Base-by-base conservation (phyloP, 495 filamentous ascomycete species). In the Delitschia confertaspora region DNA sequence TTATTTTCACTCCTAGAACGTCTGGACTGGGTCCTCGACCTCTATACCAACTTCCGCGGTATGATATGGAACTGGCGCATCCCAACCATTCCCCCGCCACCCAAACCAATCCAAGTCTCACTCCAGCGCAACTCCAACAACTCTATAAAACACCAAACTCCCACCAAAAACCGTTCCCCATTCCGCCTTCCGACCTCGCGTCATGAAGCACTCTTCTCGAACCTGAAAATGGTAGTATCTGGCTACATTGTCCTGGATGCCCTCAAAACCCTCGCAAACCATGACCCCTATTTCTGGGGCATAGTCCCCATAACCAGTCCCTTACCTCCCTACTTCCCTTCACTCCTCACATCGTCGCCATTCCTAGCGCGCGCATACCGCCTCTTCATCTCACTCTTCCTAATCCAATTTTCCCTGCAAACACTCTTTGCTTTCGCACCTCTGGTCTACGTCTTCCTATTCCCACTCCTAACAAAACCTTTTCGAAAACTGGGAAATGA, bases 31-130 rank as follows among this genome's bases (percentile, higher is more conserved):
- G 70, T 72, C 8, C 59, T 74, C 9, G 83, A 85, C 37, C 60
- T 91, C 13, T 63, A 80, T 29, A 70, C 70, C 46, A 82, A 80
- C 47, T 78, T 87, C 55, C 69, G 84, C 20, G 80, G 83, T 0
- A 72, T 78, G 6, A 83, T 84, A 51, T 95, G 85, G 85, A 85
- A 80, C 54, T 84, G 77, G 71, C 71, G 78, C 11, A 72, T 76
- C 36, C 60, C 74, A 7, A 69, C 68, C 17, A 57, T 84, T 3
- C 77, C 76, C 6, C 69, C 74, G 7, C 67, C 81, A 20, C 80
- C 82, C 33, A 52, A 55, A 38, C 55, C 59, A 27, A 63, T 80
- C 24, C 58, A 67, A 47, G 34, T 60, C 32, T 61, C 70, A 45
- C 63, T 74, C 17, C 59, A 25, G 11, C 47, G 57, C 39, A 58